Base-by-base conservation (phyloP, 441 rosid species). In the Flueggea neowawraea region DNA sequence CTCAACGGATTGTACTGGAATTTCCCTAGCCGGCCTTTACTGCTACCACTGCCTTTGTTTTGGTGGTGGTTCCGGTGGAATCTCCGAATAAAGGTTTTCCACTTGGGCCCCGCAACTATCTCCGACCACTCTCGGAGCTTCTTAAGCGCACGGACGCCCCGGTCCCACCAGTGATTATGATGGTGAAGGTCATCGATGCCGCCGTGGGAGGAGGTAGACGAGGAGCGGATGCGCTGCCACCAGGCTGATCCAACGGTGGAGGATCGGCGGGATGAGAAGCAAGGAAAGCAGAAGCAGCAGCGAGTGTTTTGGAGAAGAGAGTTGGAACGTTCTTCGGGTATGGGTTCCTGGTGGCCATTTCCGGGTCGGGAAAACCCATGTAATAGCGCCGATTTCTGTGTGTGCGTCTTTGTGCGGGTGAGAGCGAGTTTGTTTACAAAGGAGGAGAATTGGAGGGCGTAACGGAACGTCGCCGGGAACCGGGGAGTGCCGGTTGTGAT, bases 71-170 rank as follows among this genome's bases (percentile, higher is more conserved):
- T 81, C 65, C 92, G 69, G 57, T 81, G 85, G 60, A 91, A 85
- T 51, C 93, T 65, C 53, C 98, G 66, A 13, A 92, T 88, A 78
- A 92, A 89, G 17, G 95, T 92, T 73, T 92, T 92, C 98, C 95
- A 92, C 60, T 71, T 80, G 13, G 98, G 98, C 0, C 98, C 96
- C n/a, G 96, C 98, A 5, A 83, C 84, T 77, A 92, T 70, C 77
- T 89, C 98, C 0, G 98, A 89, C 98, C 95, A 92, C 78, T 88
- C 88, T 4, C 95, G 81, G 22, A 84, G 50, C 75, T 71, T 79
- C 77, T 45, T 67, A 13, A 85, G 51, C 31, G 80, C 75, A 51
- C 65, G 44, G 17, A 80, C 63, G 3, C 88, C 83, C 6, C 69
- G 70, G 0, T 62, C 31, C 95, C 89, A 83, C 75, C 86, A 78